A percentile compares a stretch with the other conserved stretches of the same genome.
These are phyloP conservation scores for Trichoderma atroviride DNA, from an alignment of 2,329 filamentous ascomycete species.

Conservation along the genomic window DNA sequence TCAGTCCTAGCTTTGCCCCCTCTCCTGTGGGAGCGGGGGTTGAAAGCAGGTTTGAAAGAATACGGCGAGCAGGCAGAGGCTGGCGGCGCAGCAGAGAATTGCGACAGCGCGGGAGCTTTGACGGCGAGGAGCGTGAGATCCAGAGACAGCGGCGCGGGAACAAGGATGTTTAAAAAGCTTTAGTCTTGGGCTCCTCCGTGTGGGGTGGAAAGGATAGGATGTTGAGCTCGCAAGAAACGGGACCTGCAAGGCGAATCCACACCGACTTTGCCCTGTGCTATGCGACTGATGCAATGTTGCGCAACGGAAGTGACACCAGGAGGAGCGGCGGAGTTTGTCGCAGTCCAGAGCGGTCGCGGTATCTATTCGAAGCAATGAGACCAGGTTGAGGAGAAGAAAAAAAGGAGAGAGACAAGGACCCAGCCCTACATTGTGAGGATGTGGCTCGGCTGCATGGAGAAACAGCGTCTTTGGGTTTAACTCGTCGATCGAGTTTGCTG, in stretches of 20 bases:
- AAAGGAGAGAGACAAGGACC: not conserved
- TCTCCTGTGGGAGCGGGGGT: constrained; percentile 26
- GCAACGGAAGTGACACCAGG: constrained; percentile 6
- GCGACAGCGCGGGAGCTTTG: not conserved
- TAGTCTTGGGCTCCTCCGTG: not conserved
- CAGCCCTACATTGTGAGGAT: constrained; percentile 15
- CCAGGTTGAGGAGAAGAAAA: not conserved
- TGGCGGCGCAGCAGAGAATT: not conserved
- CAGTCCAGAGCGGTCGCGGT: constrained; percentile 23
- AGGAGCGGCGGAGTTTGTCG: constrained; percentile 13
- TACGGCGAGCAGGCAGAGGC: constrained; percentile 10
- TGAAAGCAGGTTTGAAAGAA: constrained; percentile 27
- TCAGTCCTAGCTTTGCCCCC: constrained; percentile 26
- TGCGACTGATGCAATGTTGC: constrained; percentile 4
- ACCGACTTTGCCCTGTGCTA: constrained; percentile 19
- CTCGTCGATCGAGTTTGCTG: not conserved
- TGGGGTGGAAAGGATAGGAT: not conserved
- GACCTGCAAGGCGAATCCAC: too few species aligned
- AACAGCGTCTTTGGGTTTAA: not conserved
- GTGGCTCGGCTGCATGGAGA: constrained; percentile 19
- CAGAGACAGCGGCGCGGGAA: constrained; percentile 3
- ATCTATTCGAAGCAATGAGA: constrained; percentile 7
- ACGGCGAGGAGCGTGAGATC: not conserved
- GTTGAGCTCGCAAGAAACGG: not conserved
- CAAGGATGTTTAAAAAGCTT: constrained; percentile 17